Base-by-base conservation (phyloP, 2,329 filamentous ascomycete species). In the Cladosporium austrohemisphaericum region DNA sequence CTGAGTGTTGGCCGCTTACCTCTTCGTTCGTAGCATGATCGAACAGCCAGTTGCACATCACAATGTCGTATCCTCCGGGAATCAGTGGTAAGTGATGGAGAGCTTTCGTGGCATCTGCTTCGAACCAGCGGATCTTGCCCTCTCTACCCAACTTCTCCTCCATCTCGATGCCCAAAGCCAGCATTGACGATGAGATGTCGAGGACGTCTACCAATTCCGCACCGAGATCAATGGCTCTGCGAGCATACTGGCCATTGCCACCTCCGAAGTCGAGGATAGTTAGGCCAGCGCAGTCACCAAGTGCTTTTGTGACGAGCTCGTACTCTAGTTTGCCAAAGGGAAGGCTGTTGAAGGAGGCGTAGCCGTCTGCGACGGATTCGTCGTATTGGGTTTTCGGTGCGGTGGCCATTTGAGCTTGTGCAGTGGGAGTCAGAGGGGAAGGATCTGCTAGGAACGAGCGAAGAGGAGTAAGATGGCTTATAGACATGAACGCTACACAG, bases 31-130 rank as follows among this genome's bases (percentile, higher is more conserved):
- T 49, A 16, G 48, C 50, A 28, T 53, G 49, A 13, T 55, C 55
- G 16, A 55, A 57, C 8, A 49, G 19, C 51, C 54, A 57, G 7
- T 51, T 50, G 9, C 49, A 51, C 32, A 57, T 48, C 11, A 57
- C 51, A 10, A 57, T 18, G 44, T 57, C 55, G 28, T 57, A 57
- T n/a, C 52, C 41, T 7, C 41, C 45, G 2, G 48, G 47, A 8
- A 55, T 35, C 25, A 44, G 22, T 5, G 52, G 43, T 4, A 55
- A 5, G 20, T 54, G 25, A 16, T 46, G 25, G 16, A 57, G 33
- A 13, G 55, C 44, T 16, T 41, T 35, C 9, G 38, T 35, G 4
- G 51, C 51, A 25, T 56, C 51, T n/a, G 47, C 55, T 10, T 43
- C 32, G 26, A 53, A 45, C 53, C 53, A 55, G 11, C 50, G 46